Conservation (phyloP, 148 eudicot genomes). For the Mesembryanthemum crystallinum region DNA sequence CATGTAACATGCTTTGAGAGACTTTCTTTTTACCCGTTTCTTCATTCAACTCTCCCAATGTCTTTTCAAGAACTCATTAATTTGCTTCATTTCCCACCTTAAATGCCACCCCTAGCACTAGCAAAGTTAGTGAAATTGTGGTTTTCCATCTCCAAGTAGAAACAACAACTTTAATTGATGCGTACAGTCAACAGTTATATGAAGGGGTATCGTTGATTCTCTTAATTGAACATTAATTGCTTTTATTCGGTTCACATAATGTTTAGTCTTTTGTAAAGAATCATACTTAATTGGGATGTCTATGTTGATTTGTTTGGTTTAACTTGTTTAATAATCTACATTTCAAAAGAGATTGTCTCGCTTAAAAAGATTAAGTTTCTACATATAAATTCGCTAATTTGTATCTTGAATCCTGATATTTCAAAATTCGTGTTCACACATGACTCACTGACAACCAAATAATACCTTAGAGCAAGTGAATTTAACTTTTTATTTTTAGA, state of each 20-base stretch:
- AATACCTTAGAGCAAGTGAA: not conserved
- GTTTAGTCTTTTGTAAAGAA: not conserved
- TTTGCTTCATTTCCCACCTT: not conserved
- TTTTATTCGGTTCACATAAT: not conserved
- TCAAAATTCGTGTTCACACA: too few relatives aligned
- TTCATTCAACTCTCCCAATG: not conserved
- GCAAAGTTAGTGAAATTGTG: not conserved
- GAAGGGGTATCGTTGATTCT: not conserved
- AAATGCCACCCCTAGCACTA: not conserved
- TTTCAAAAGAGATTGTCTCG: too few relatives aligned
- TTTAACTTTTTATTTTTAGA: too few relatives aligned
- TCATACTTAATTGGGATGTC: not conserved
- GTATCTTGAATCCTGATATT: not conserved
- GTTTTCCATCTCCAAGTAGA: not conserved
- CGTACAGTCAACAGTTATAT: not conserved
- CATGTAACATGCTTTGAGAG: slow-evolving; percentile 17
- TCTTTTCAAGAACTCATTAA: not conserved
- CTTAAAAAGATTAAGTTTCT: too few relatives aligned
- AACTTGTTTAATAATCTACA: too few relatives aligned
- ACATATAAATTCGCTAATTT: not conserved
- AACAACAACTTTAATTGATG: not conserved
- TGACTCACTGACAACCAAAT: too few relatives aligned
- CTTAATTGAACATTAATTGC: not conserved
- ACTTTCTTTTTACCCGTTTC: not conserved
- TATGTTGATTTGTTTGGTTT: too few relatives aligned